phyloP scores from a whole-genome alignment of 2,329 filamentous ascomycete species.

The Rhynchosporium agropyri region DNA sequence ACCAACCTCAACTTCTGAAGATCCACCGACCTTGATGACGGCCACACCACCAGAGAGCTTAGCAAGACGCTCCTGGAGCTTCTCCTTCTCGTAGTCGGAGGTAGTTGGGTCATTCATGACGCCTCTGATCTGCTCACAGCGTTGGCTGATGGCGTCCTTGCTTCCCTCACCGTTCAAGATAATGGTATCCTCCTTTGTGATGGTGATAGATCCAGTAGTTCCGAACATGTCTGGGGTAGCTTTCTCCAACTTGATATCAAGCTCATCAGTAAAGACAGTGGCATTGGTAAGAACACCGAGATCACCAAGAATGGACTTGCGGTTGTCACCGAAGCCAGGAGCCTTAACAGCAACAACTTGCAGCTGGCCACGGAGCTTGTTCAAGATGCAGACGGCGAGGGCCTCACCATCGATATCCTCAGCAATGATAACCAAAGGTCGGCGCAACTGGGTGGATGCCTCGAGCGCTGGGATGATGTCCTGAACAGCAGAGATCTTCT shows the following conservation, averaged over 20 bases:
- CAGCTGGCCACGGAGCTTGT: slow-evolving; percentile 99
- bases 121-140: slow-evolving; percentile 98
- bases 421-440: slow-evolving; percentile 96
- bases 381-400: slow-evolving; percentile 97
- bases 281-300: slow-evolving; percentile 94
- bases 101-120: slow-evolving; percentile 93
- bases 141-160: slow-evolving; percentile 92
- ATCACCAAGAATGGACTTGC: slow-evolving; percentile 98
- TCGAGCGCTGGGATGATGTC: slow-evolving; percentile 98
- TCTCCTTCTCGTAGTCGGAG: slow-evolving; percentile 99
- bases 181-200: slow-evolving; percentile 99
- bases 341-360: slow-evolving; percentile 99
- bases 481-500: slow-evolving; percentile 99
- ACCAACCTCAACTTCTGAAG: slow-evolving; percentile 96
- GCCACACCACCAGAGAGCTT: slow-evolving; percentile 99
- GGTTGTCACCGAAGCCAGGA: slow-evolving; percentile 98
- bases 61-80: slow-evolving; percentile 98
- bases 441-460: slow-evolving; percentile 91
- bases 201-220: slow-evolving; percentile 96
- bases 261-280: slow-evolving; percentile 97
- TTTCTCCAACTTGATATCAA: slow-evolving; percentile 99
- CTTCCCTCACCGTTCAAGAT: slow-evolving; percentile 94
- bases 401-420: slow-evolving; percentile 99
- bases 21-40: slow-evolving; percentile 98
- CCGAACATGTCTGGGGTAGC: slow-evolving; percentile 93